Evolutionary conservation across 257 asterid species (phyloP).

Genomic region (Solanum pennellii): DNA sequence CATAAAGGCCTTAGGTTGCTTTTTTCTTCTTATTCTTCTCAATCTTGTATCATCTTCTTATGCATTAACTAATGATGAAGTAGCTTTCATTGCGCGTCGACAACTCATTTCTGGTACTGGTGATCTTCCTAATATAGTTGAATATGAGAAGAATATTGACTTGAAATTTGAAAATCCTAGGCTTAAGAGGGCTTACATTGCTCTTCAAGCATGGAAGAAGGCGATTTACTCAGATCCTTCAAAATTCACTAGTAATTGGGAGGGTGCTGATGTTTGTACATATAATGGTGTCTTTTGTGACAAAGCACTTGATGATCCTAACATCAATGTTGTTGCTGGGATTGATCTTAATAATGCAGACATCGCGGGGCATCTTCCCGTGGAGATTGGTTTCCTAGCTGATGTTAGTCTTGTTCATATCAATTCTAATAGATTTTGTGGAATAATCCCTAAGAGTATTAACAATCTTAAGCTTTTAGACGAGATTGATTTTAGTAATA

Average conservation of each 20-base stretch:
- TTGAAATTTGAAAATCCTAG: conserved; percentile 21
- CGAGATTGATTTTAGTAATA: conserved; percentile 85
- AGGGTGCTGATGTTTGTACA: conserved; percentile 55
- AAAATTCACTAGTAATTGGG: conserved; percentile 57
- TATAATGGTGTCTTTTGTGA: conserved; percentile 66
- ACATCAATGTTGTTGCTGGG: conserved; percentile 60
- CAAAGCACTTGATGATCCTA: conserved; percentile 41
- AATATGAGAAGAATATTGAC: background rate
- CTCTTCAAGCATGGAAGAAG: conserved; percentile 66
- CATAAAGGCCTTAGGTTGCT: conserved; percentile 49
- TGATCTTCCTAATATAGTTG: conserved; percentile 1
- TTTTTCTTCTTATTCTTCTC: conserved; percentile 14
- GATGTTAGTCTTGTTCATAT: conserved; percentile 69
- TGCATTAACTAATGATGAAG: conserved; percentile 18
- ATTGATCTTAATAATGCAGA: conserved; percentile 72
- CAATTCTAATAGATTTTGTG: conserved; percentile 77
- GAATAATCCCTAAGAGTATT: conserved; percentile 51
- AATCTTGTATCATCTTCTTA: conserved; percentile 12
- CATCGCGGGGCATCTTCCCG: conserved; percentile 79
- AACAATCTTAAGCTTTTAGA: conserved; percentile 24
- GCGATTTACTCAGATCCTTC: conserved; percentile 74
- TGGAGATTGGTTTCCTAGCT: conserved; percentile 48
- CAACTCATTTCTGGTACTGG: conserved; percentile 5
- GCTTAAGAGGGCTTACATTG: conserved; percentile 49
- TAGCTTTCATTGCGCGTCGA: conserved; percentile 15